Conservation (phyloP, 2,329 filamentous ascomycete species). For the Arthrobotrys conoides region DNA sequence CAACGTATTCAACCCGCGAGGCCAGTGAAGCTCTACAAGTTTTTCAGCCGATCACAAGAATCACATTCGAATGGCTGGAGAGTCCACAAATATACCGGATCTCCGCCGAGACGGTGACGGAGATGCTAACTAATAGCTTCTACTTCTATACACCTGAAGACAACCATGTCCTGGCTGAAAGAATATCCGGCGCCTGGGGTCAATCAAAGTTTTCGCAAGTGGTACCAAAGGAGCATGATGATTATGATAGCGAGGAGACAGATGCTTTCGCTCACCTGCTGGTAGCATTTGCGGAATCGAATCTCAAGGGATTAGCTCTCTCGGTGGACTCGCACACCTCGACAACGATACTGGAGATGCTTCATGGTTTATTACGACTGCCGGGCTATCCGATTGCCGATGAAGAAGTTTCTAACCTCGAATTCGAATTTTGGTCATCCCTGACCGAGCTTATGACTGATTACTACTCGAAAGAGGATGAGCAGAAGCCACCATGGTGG, state of each 20-base stretch:
- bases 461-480: constrained; percentile 71
- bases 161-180: constrained; percentile 72
- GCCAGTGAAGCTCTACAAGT: constrained; percentile 49
- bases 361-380: constrained; percentile 77
- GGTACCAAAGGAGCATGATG: constrained; percentile 74
- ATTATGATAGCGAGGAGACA: constrained; percentile 69
- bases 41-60: constrained; percentile 56
- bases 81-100: constrained; percentile 72
- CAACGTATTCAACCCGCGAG: constrained; percentile 74
- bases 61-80: constrained; percentile 70
- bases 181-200: constrained; percentile 76
- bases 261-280: constrained; percentile 78
- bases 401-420: constrained; percentile 80
- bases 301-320: constrained; percentile 74
- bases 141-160: constrained; percentile 75
- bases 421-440: constrained; percentile 85
- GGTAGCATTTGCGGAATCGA: constrained; percentile 78
- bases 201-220: constrained; percentile 72
- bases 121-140: constrained; percentile 76
- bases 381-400: constrained; percentile 79
- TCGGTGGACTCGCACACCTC: constrained; percentile 70
- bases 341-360: constrained; percentile 72
- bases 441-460: constrained; percentile 80
- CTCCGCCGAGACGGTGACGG: constrained; percentile 66
- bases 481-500: constrained; percentile 72